A percentile compares a stretch with the other conserved stretches of the same genome.
Conservation (phyloP, 2,329 filamentous ascomycete species). For the Dactylella cylindrospora region DNA sequence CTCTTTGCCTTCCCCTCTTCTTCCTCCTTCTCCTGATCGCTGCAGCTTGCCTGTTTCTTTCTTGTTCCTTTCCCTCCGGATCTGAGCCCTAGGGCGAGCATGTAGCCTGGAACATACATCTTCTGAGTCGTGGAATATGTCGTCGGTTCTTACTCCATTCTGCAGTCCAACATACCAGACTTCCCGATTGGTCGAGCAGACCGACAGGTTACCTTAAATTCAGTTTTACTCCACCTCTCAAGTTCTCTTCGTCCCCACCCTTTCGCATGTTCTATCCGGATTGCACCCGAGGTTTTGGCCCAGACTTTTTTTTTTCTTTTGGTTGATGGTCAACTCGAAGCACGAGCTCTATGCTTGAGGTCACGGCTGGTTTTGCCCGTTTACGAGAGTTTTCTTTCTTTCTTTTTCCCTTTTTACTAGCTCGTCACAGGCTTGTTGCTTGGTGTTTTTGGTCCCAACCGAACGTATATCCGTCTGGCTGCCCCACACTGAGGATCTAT, state of each 20-base stretch:
- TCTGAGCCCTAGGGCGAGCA: constrained; percentile 41
- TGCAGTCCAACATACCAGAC: constrained; percentile 36
- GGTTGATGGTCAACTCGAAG: too few relatives aligned
- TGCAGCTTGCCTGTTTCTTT: too few relatives aligned
- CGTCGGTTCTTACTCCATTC: constrained; percentile 29
- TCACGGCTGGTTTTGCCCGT: too few relatives aligned
- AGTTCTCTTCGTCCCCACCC: too few relatives aligned
- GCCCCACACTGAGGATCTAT: too few relatives aligned
- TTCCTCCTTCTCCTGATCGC: too few relatives aligned
- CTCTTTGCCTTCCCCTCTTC: too few relatives aligned
- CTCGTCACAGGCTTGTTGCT: too few relatives aligned
- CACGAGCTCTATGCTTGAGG: too few relatives aligned
- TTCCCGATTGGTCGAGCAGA: constrained; percentile 37
- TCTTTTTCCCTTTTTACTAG: constrained; percentile 1
- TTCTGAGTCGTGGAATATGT: constrained; percentile 31
- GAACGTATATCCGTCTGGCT: too few relatives aligned
- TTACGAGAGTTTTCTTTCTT: constrained; percentile 7
- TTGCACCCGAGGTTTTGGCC: constrained; percentile 44
- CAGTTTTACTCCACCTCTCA: constrained; percentile 16
- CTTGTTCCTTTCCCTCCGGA: constrained; percentile 40
- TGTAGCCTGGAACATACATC: too few relatives aligned
- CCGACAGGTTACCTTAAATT: constrained; percentile 8
- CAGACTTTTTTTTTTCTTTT: constrained; percentile 22
- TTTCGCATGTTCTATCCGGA: constrained; percentile 43
- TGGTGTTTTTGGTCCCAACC: too few relatives aligned